phyloP scores from a whole-genome alignment of 495 filamentous ascomycete genomes.

The Letharia lupina region DNA sequence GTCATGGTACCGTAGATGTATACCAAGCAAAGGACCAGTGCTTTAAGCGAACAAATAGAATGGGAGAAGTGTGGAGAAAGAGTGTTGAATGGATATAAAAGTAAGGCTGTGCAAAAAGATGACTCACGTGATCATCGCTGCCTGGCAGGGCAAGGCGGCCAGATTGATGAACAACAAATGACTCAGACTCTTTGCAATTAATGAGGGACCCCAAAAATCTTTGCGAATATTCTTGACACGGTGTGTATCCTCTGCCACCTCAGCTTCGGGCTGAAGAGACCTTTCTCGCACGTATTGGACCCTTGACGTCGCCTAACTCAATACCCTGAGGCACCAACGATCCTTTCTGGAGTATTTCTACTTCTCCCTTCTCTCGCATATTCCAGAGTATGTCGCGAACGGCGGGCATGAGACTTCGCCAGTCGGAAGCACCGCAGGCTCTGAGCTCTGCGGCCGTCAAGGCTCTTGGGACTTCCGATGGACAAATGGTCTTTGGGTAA shows the following conservation, averaged over 20 bases:
- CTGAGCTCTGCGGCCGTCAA: conserved; percentile 31
- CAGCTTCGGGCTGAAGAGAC: neutral
- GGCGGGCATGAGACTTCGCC: conserved; percentile 38
- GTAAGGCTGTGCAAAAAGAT: neutral
- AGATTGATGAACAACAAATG: neutral
- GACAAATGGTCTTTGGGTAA: conserved; percentile 43
- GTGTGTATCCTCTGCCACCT: neutral
- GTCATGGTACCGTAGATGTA: neutral
- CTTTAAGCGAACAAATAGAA: neutral
- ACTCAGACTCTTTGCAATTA: neutral
- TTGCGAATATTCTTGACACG: neutral
- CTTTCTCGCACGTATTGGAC: conserved; percentile 36
- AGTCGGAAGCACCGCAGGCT: conserved; percentile 26
- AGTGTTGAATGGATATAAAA: neutral
- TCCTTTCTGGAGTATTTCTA: conserved; percentile 43
- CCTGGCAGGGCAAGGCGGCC: neutral
- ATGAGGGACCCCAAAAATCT: neutral
- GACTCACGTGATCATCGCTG: neutral
- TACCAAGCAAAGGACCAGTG: neutral
- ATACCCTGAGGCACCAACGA: conserved; percentile 28
- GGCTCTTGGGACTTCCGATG: conserved; percentile 41
- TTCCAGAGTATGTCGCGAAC: conserved; percentile 34
- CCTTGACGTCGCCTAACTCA: conserved; percentile 29
- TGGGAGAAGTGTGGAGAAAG: neutral
- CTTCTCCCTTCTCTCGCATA: conserved; percentile 29